Evolutionary conservation across 2,329 filamentous ascomycete genomes (phyloP).

Genomic region (Fusarium keratoplasticum): DNA sequence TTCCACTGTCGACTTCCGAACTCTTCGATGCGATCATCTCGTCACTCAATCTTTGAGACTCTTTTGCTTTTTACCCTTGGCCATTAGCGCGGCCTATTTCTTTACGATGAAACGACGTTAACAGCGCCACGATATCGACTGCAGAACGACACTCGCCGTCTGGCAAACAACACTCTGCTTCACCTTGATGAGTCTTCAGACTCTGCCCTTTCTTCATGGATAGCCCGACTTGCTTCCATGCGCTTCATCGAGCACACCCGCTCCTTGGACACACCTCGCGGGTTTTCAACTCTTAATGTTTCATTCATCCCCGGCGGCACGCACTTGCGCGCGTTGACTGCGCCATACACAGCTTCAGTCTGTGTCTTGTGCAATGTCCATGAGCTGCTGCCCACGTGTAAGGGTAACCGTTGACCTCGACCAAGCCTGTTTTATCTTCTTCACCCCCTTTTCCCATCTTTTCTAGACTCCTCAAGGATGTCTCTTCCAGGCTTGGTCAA

Average conservation of each 20-base stretch:
- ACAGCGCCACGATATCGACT: conserved; percentile 39
- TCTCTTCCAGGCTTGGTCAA: conserved; percentile 29
- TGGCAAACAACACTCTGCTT: conserved; percentile 31
- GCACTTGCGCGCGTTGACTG: conserved; percentile 45
- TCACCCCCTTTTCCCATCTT: background rate
- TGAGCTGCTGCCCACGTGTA: conserved; percentile 6
- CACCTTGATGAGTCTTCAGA: conserved; percentile 39
- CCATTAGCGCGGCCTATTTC: conserved; percentile 31
- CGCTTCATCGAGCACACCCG: conserved; percentile 43
- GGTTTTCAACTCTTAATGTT: conserved; percentile 37
- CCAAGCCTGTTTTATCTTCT: conserved; percentile 17
- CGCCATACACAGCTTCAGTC: conserved; percentile 34
- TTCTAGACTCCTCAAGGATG: background rate
- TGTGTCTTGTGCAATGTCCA: conserved; percentile 20
- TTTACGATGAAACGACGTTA: conserved; percentile 45
- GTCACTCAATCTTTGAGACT: conserved; percentile 33
- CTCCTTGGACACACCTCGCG: conserved; percentile 28
- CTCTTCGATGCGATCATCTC: conserved; percentile 33
- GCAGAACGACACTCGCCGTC: conserved; percentile 36
- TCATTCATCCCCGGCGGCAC: conserved; percentile 40
- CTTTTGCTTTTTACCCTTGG: conserved; percentile 29
- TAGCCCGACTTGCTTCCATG: conserved; percentile 42
- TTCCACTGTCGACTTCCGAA: conserved; percentile 28
- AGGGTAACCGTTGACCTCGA: conserved; percentile 35
- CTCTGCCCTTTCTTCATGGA: conserved; percentile 38